These are phyloP conservation scores for Plasmodium falciparum DNA, from an alignment of 169 alveolate species.

Conservation along the genomic window DNA sequence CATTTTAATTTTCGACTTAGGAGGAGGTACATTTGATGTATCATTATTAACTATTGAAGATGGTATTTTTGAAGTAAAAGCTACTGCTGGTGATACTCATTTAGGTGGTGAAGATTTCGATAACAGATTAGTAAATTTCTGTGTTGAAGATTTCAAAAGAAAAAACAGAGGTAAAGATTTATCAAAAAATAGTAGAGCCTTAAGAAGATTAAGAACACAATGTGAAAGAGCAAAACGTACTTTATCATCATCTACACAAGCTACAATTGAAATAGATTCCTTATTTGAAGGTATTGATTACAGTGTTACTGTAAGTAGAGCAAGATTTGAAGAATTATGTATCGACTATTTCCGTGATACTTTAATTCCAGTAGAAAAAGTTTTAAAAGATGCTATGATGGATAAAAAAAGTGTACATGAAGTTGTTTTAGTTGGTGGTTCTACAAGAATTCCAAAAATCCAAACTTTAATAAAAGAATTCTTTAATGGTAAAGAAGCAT, in stretches of 20 bases:
- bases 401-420: conserved; percentile 95
- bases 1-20: conserved; percentile 97
- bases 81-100: conserved; percentile 99
- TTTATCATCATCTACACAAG: conserved; percentile 96
- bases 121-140: conserved; percentile 96
- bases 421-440: conserved; percentile 98
- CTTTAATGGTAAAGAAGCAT: conserved; percentile 95
- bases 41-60: conserved; percentile 97
- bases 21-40: conserved; percentile 99
- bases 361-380: conserved; percentile 97
- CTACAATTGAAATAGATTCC: conserved; percentile 97
- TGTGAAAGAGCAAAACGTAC: conserved; percentile 98
- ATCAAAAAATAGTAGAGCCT: conserved; percentile 92
- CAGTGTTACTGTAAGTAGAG: conserved; percentile 95
- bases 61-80: conserved; percentile 98
- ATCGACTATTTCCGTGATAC: conserved; percentile 96
- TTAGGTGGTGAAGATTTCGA: conserved; percentile 99
- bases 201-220: conserved; percentile 96
- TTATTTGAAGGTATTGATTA: conserved; percentile 96
- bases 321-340: conserved; percentile 98
- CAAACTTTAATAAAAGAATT: conserved; percentile 93
- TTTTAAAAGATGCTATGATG: conserved; percentile 94
- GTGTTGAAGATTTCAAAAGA: conserved; percentile 96
- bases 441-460: conserved; percentile 97
- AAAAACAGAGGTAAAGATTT: conserved; percentile 93